Conservation (phyloP, 2,329 filamentous ascomycete genomes). For the Scedosporium aurantiacum region DNA sequence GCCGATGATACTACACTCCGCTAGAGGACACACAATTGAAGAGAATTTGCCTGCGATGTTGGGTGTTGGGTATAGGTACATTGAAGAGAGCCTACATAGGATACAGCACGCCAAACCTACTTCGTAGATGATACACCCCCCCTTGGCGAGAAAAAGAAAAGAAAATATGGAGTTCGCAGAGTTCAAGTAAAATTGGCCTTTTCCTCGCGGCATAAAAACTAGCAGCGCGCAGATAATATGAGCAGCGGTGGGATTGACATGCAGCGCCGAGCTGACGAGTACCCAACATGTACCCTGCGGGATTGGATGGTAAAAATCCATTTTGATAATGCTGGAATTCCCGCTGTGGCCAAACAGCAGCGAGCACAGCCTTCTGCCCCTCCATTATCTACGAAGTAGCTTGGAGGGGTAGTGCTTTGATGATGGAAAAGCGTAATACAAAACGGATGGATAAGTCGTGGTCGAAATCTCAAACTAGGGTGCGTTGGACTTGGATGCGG, state of each 20-base stretch:
- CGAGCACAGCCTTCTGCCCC: background rate
- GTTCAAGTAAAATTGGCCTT: background rate
- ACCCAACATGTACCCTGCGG: background rate
- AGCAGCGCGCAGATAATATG: background rate
- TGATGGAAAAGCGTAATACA: background rate
- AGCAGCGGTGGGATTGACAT: background rate
- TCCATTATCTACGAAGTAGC: background rate
- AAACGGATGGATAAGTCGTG: background rate
- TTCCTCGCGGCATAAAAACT: background rate
- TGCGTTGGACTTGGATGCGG: no score
- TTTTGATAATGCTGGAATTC: background rate
- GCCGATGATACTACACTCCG: background rate
- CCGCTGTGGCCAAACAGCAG: no score
- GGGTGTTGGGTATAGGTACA: no score
- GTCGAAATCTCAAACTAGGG: background rate
- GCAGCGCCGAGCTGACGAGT: background rate
- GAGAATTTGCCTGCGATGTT: no score
- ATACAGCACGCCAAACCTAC: no score
- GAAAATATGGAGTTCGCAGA: background rate
- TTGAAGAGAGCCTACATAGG: no score
- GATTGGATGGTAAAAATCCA: background rate
- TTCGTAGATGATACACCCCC: no score
- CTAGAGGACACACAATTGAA: no score
- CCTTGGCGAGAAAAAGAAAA: background rate
- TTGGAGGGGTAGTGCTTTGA: background rate